Percentiles rank a stretch among this genome's conserved stretches.
Evolutionary conservation across 1,284 basidiomycete genomes (phyloP).

Genomic region (Inonotus obliquus): DNA sequence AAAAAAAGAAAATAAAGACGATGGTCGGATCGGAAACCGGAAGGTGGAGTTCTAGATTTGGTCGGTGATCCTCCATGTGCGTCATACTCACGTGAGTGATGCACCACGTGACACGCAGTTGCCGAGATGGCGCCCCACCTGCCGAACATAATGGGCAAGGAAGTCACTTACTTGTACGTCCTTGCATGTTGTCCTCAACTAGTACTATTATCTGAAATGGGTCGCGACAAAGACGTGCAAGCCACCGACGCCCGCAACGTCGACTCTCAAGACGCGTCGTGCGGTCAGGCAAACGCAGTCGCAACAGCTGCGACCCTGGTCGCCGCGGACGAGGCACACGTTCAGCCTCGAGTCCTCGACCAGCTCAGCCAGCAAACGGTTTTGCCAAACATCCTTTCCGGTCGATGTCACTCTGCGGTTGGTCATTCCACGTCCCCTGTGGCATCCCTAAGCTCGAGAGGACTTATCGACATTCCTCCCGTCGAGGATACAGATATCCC

Average conservation of each 20-base stretch:
- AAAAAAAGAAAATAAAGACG: background rate
- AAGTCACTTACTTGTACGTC: background rate
- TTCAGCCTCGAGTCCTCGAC: conserved; percentile 10
- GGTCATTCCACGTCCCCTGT: background rate
- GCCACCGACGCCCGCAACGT: background rate
- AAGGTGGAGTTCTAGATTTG: background rate
- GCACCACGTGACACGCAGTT: background rate
- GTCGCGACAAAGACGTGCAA: background rate
- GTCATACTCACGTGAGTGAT: background rate
- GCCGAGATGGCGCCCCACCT: background rate
- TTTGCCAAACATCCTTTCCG: background rate
- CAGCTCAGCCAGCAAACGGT: background rate
- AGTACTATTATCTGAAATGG: background rate
- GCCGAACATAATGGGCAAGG: background rate
- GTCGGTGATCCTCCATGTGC: too few species aligned
- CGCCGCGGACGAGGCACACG: conserved; percentile 10
- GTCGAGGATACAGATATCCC: background rate
- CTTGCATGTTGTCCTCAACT: background rate
- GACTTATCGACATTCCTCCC: background rate
- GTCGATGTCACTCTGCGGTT: conserved; percentile 1
- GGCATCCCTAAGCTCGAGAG: background rate
- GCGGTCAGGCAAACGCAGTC: background rate
- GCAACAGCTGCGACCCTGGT: conserved; percentile 10
- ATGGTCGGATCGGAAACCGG: background rate
- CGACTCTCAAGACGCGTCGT: background rate